Evolutionary conservation across 331 rosid species (phyloP).

Genomic region (Rosa hybrid): DNA sequence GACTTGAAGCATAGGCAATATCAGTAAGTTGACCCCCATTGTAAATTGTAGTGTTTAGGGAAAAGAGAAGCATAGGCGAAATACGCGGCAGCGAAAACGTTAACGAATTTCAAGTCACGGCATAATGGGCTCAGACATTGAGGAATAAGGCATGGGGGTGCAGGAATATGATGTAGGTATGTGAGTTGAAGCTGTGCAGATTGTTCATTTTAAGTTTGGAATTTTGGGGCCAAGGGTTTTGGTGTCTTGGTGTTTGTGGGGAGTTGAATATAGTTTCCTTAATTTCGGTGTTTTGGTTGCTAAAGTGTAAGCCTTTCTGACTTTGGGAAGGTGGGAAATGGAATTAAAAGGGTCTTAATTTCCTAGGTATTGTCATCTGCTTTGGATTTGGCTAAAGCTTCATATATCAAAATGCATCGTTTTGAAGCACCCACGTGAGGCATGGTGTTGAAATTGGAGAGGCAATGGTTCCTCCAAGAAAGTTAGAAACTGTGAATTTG

Average conservation of each 20-base stretch:
- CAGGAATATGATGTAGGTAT: slow-evolving; percentile 26
- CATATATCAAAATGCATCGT: slow-evolving; percentile 20
- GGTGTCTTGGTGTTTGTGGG: slow-evolving; percentile 30
- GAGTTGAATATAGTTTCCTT: slow-evolving; percentile 16
- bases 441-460: slow-evolving; percentile 19
- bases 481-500: background rate
- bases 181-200: slow-evolving; percentile 20
- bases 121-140: slow-evolving; percentile 37
- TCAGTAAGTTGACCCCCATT: background rate
- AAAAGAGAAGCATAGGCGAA: slow-evolving; percentile 22
- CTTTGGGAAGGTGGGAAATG: slow-evolving; percentile 25
- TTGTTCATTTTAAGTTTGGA: slow-evolving; percentile 31
- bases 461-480: slow-evolving; percentile 26
- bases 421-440: slow-evolving; percentile 26
- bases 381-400: slow-evolving; percentile 10
- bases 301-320: slow-evolving; percentile 31
- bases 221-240: slow-evolving; percentile 18
- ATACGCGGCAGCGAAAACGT: slow-evolving; percentile 3
- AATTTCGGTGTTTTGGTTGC: slow-evolving; percentile 23
- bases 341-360: slow-evolving; percentile 21
- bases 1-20: slow-evolving; percentile 31
- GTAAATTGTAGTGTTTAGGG: background rate
- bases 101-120: slow-evolving; percentile 42
- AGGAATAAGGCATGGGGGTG: slow-evolving; percentile 16
- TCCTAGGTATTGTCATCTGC: slow-evolving; percentile 15